These are phyloP conservation scores for Fistulifera solaris DNA, from an alignment of 108 stramenopile species.

Conservation along the genomic window DNA sequence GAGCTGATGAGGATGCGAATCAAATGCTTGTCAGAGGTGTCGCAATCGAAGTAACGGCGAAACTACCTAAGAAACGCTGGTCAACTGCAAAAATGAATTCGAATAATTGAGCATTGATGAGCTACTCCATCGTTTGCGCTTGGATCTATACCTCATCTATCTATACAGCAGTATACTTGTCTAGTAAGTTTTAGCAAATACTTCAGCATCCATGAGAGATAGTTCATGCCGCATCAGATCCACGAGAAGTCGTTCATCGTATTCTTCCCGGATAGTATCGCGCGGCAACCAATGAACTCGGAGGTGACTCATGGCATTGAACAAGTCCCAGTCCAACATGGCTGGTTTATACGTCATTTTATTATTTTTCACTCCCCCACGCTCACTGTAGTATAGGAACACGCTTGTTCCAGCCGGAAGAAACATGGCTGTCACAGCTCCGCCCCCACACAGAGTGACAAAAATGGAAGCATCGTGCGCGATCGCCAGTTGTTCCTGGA, in stretches of 20 bases:
- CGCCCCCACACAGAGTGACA: constrained; percentile 40
- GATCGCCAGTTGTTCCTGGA: constrained; percentile 35
- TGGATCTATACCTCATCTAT: too few species aligned
- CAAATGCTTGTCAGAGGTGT: too few species aligned
- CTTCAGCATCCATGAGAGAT: constrained; percentile 11
- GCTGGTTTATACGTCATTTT: constrained; percentile 23
- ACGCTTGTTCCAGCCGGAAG: constrained; percentile 32
- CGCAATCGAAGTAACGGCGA: too few species aligned
- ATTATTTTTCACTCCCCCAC: constrained; percentile 20
- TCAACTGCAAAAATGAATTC: too few species aligned
- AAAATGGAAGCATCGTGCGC: constrained; percentile 32
- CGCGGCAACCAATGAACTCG: constrained; percentile 43
- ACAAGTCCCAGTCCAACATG: constrained; percentile 46
- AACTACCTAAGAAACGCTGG: too few species aligned
- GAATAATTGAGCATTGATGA: too few species aligned
- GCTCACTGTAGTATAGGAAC: constrained; percentile 32
- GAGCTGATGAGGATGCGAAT: too few species aligned
- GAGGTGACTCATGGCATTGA: constrained; percentile 37
- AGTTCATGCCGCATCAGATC: constrained; percentile 38
- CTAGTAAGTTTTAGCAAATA: not conserved
- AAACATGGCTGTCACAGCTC: constrained; percentile 46
- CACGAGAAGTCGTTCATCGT: constrained; percentile 19
- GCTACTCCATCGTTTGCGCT: too few species aligned
- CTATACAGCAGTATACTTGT: too few species aligned
- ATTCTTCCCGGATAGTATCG: constrained; percentile 13